Percentiles rank a stretch among this genome's conserved stretches.
These are phyloP conservation scores for Aspergillus olivimuriae DNA, from an alignment of 495 filamentous ascomycete species.

Conservation along the genomic window DNA sequence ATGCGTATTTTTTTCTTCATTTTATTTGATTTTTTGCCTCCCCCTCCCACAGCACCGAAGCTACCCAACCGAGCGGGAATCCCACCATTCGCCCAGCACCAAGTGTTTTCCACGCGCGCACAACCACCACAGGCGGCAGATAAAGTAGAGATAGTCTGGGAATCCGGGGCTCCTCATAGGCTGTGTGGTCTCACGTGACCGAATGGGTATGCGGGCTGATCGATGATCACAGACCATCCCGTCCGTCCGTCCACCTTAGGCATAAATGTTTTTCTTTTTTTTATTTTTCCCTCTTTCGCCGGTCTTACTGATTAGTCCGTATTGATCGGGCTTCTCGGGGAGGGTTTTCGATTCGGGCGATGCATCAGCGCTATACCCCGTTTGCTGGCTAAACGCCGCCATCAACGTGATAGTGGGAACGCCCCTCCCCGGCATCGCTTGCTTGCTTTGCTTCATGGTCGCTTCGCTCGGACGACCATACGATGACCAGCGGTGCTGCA, in stretches of 20 bases:
- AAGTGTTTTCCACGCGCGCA: constrained; percentile 10
- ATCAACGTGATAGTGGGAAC: neutral
- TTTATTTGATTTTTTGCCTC: neutral
- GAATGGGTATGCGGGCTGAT: constrained; percentile 34
- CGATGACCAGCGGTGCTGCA: constrained; percentile 3
- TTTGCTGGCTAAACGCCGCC: constrained; percentile 3
- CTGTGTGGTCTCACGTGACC: constrained; percentile 29
- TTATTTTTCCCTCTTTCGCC: constrained; percentile 10
- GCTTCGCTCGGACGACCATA: neutral
- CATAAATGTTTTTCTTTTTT: constrained; percentile 8
- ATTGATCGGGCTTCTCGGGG: no score
- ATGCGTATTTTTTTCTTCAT: no score
- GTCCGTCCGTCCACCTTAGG: no score
- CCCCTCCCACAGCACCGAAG: constrained; percentile 3
- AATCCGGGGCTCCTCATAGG: constrained; percentile 16
- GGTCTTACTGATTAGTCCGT: no score
- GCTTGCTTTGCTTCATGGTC: neutral
- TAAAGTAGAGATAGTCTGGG: constrained; percentile 13
- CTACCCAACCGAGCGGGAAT: constrained; percentile 11
- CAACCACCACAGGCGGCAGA: constrained; percentile 11
- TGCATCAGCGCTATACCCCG: constrained; percentile 4
- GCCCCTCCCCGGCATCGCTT: neutral
- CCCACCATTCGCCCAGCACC: constrained; percentile 10
- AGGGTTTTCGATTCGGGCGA: no score
- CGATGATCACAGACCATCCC: constrained; percentile 19